Base-by-base conservation (phyloP, 2,329 filamentous ascomycete genomes). In the Cladosporium sp. region DNA sequence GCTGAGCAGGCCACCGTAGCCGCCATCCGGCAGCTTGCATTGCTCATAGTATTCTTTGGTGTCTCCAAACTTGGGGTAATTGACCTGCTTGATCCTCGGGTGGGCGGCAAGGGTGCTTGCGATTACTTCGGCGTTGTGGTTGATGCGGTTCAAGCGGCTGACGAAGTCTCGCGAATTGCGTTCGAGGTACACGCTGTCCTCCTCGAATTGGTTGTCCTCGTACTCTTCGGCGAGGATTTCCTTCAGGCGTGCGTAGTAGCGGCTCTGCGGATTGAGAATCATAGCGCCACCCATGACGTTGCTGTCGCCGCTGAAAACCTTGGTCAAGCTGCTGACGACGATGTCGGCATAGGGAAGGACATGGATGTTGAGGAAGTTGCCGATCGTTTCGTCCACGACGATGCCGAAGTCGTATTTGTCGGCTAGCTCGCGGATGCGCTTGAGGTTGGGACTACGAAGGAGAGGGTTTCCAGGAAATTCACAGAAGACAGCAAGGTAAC, bases 381-480 rank as follows among this genome's bases (percentile, higher is more conserved):
- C 92, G 53, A 98, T 88, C 0, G 93, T 97, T 69, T 98, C 93
- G 68, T 98, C 93, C 2, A 98, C 80, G 2, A 97, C 87, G 11
- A 97, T 83, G 18, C 84, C 86, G 66, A 98, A 97, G 62, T 87
- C 85, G 68, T 90, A 95, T 55, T 80, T 76, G 64, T 95, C 83
- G 1, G 92, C 91, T 20, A 98, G 72, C 13, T 69, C 67, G 32
- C 87, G 84, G 53, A 98, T 92, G n/a, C 91, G 84, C 53, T 74
- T 72, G 16, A 98, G 78, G 67, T 98, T 84, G 0, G 92, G 92
- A 19, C 88, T 88, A 47, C 82, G 85, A 33, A 98, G 76, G 12
- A 97, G 78, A 4, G 93, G 93, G 63, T 98, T 98, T 29, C 88
- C 85, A 0, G 93, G 93, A 56, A 97, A 96, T 66, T 98, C 93